These are phyloP conservation scores for Pogostemon cablin DNA, from an alignment of 257 asterid genomes.

Conservation along the genomic window DNA sequence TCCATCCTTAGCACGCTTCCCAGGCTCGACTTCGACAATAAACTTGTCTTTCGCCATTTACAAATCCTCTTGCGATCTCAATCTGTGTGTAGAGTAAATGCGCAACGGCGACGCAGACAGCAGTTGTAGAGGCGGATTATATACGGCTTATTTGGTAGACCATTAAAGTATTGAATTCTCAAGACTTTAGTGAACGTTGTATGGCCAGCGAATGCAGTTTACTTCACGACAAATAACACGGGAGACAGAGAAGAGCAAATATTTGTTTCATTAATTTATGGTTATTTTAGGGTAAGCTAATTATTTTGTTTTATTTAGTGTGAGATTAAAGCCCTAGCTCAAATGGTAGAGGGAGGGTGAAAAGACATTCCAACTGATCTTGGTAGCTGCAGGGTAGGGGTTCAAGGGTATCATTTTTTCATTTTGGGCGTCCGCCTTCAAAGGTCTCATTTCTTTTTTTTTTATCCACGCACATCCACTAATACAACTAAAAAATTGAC, in stretches of 20 bases:
- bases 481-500: no score
- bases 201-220: slow-evolving; percentile 27
- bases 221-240: slow-evolving; percentile 10
- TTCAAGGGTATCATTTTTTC: no score
- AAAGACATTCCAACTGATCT: no score
- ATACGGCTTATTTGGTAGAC: slow-evolving; percentile 1
- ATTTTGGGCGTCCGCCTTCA: no score
- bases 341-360: no score
- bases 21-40: slow-evolving; percentile 76
- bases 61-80: slow-evolving; percentile 20
- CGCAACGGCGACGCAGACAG: background rate
- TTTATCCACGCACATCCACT: no score
- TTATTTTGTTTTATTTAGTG: no score
- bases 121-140: slow-evolving; percentile 4
- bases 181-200: background rate
- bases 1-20: slow-evolving; percentile 68
- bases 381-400: no score
- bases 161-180: no score
- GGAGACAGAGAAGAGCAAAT: background rate
- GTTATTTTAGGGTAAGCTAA: no score
- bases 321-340: no score
- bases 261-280: background rate
- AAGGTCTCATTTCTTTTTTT: no score
- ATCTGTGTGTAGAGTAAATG: slow-evolving; percentile 18
- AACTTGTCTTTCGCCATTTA: slow-evolving; percentile 54